A percentile compares a stretch with the other conserved stretches of the same genome.
Evolutionary conservation across 495 filamentous ascomycete species (phyloP).

Genomic region (Chaetomium tenue): DNA sequence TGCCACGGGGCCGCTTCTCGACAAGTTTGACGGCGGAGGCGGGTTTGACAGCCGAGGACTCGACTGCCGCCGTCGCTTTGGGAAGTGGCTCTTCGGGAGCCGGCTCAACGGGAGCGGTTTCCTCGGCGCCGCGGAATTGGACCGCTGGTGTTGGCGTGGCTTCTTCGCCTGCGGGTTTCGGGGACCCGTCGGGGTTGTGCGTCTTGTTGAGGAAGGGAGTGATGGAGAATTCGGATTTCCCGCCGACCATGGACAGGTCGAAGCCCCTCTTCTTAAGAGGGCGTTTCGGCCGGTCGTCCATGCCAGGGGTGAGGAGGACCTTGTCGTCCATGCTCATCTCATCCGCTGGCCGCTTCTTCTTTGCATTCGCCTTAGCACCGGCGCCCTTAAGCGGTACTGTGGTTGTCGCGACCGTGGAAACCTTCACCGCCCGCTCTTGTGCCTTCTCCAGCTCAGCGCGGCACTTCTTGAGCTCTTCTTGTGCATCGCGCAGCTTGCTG

Average conservation of each 20-base stretch:
- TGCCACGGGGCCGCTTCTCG: conserved; percentile 41
- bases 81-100: conserved; percentile 19
- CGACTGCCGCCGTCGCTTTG: conserved; percentile 21
- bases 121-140: conserved; percentile 23
- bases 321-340: conserved; percentile 39
- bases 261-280: conserved; percentile 52
- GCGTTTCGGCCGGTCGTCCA: conserved; percentile 36
- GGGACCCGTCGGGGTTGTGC: conserved; percentile 42
- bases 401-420: conserved; percentile 27
- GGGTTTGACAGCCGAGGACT: not conserved
- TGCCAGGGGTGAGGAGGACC: conserved; percentile 40
- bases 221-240: conserved; percentile 89
- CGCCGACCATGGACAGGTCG: conserved; percentile 60
- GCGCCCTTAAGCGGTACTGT: conserved; percentile 39
- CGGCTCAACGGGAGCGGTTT: conserved; percentile 9
- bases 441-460: conserved; percentile 47
- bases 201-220: conserved; percentile 88
- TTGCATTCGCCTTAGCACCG: conserved; percentile 35
- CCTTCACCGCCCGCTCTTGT: conserved; percentile 29
- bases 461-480: conserved; percentile 65
- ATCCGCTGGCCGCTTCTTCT: conserved; percentile 40
- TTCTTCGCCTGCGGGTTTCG: conserved; percentile 1
- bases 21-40: conserved; percentile 15
- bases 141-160: conserved; percentile 11
- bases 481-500: conserved; percentile 62